phyloP scores from a whole-genome alignment of 768 basidiomycete genomes.

The Russula dissimulans region DNA sequence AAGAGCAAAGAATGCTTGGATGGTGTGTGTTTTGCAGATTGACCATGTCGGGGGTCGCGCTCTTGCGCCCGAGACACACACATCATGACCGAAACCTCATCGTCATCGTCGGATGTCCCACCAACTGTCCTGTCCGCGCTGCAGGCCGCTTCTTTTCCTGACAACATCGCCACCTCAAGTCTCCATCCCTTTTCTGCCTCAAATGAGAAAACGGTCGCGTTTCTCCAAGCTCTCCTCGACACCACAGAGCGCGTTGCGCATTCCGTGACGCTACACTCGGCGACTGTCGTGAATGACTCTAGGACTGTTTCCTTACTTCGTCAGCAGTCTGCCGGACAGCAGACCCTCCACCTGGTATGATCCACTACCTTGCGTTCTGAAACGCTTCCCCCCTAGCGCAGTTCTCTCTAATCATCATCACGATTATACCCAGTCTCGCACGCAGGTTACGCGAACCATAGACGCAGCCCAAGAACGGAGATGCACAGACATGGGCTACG shows the following conservation, averaged over 20 bases:
- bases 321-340: constrained; percentile 12
- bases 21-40: too few species aligned
- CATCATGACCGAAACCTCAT: constrained; percentile 9
- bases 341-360: constrained; percentile 12
- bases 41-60: background rate
- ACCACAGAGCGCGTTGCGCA: constrained; percentile 3
- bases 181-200: constrained; percentile 5
- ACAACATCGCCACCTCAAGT: background rate
- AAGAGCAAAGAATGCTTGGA: too few species aligned
- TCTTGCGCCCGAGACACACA: background rate
- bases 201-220: constrained; percentile 5
- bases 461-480: background rate
- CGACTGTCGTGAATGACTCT: constrained; percentile 9
- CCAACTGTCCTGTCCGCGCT: constrained; percentile 11
- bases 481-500: constrained; percentile 3
- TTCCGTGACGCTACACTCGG: constrained; percentile 9
- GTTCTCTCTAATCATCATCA: background rate
- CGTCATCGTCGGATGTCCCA: background rate
- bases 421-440: constrained; percentile 7
- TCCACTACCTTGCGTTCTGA: background rate
- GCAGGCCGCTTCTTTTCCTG: background rate
- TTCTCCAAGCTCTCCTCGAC: constrained; percentile 11
- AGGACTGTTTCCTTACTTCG: constrained; percentile 16
- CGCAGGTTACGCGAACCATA: constrained; percentile 8
- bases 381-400: background rate